Evolutionary conservation across 495 filamentous ascomycete genomes (phyloP), one percentile per base, ranked within the genome.

Genomic region (Rhizodiscina lignyota): DNA sequence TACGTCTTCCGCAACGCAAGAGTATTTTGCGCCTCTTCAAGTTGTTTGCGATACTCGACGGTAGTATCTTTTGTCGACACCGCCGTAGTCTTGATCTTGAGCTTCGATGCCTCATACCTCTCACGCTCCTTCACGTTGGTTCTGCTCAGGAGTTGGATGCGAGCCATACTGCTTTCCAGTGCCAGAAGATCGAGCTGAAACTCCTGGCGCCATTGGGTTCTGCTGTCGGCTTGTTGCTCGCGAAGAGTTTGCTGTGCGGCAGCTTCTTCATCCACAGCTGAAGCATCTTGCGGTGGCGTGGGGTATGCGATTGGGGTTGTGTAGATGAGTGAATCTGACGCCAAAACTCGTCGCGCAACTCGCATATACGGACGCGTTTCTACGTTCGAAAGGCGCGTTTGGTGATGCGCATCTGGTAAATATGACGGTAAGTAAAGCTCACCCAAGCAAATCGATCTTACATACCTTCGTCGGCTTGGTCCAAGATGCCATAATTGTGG

Each of bases 341-440:
- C 65, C 18, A 78, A 60, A 8, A 93, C 69, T 28, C 81, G 75
- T 58, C 83, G 83, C 6, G 79, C 76, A 34, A 97, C 71, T 33
- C 87, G 82, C 54, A 82, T 80, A 69, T 87, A 94, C 2, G 84
- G 83, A 35, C 83, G 84, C 50, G 91, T 79, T 66, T 97, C 89
- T 44, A 94, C 79, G 45, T 75, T 77, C 22, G 96, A 70, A 17
- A 94, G 82, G 18, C 89, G 89, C 23, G 72, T 67, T 52, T 86
- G 91, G 66, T 94, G 86, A 19, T 94, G 75, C 29, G 81, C 72
- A 55, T 91, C 85, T 74, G 32, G 15, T 16, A 38, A 19, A n/a
- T 17, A 3, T 17, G 20, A 19, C 4, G 22, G 38, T 34, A 35
- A 30, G 1, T 34, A 18, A 16, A 18, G 18, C 18, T 1, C 11